Evolutionary conservation across 345 rosid genomes (phyloP).

Genomic region (Heritiera littoralis): DNA sequence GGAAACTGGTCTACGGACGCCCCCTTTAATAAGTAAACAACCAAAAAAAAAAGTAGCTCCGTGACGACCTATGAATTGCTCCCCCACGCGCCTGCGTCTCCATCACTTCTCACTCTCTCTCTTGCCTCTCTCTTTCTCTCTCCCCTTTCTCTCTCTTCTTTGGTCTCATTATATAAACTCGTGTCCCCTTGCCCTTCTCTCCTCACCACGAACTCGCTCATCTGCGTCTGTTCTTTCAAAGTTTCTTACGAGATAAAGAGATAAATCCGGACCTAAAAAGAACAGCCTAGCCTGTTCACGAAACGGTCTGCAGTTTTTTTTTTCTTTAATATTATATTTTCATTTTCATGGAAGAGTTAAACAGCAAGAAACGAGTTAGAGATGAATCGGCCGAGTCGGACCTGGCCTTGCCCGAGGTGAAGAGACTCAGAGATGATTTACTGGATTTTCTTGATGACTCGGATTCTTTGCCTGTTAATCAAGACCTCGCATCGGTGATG

Average conservation of each 20-base stretch:
- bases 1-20: not conserved
- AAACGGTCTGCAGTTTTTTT: no score
- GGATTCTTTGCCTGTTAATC: conserved; percentile 37
- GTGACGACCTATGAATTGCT: conserved; percentile 43
- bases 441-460: conserved; percentile 59
- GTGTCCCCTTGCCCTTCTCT: conserved; percentile 27
- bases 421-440: conserved; percentile 61
- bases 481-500: conserved; percentile 69
- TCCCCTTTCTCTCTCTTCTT: conserved; percentile 29
- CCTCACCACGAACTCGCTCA: conserved; percentile 24
- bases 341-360: conserved; percentile 37
- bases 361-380: conserved; percentile 50
- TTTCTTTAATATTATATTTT: no score
- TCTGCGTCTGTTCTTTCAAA: conserved; percentile 18
- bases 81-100: conserved; percentile 41
- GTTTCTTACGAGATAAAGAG: not conserved
- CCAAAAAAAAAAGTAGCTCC: conserved; percentile 38
- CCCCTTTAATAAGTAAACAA: no score
- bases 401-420: conserved; percentile 46
- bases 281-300: not conserved
- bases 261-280: not conserved
- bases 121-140: conserved; percentile 28
- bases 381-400: conserved; percentile 38
- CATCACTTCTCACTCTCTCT: conserved; percentile 30
- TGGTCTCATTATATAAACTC: conserved; percentile 52